Evolutionary conservation across 306 rosid genomes (phyloP).

Genomic region (Datisca glomerata): DNA sequence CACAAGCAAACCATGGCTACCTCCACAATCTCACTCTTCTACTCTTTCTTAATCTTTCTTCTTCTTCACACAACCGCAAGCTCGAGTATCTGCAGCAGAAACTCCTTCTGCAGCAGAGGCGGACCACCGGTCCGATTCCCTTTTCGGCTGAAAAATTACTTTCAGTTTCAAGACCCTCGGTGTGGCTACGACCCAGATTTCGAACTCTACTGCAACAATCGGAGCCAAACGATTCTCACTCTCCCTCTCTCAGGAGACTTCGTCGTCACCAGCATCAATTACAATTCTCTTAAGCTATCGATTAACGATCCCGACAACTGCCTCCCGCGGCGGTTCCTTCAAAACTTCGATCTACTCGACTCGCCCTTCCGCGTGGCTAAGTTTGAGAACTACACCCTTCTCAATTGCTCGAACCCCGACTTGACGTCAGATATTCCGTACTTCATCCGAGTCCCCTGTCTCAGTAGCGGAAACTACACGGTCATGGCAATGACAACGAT

Average conservation of each 20-base stretch:
- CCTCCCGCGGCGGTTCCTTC: constrained; percentile 14
- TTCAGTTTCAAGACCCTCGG: background rate
- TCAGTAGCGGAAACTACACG: constrained; percentile 10
- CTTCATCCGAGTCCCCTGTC: constrained; percentile 14
- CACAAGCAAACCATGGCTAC: constrained; percentile 1
- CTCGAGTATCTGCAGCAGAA: background rate
- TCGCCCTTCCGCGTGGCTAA: constrained; percentile 16
- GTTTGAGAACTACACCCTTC: constrained; percentile 14
- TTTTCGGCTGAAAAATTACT: constrained; percentile 1
- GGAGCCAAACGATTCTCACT: constrained; percentile 11
- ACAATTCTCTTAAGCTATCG: background rate
- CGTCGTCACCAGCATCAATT: constrained; percentile 6
- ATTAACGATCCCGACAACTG: constrained; percentile 22
- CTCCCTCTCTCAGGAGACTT: constrained; percentile 17
- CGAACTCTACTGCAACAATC: constrained; percentile 5
- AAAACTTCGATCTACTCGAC: constrained; percentile 1
- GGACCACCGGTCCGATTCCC: constrained; percentile 8
- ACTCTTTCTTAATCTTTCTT: background rate
- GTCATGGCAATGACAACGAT: background rate
- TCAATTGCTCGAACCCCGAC: constrained; percentile 24
- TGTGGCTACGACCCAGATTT: constrained; percentile 12
- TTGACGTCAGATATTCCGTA: background rate
- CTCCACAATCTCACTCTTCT: background rate
- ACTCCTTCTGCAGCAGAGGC: background rate
- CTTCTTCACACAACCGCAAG: background rate